Percentiles rank a stretch among this genome's conserved stretches.
These are phyloP conservation scores for Microthlaspi erraticum DNA, from an alignment of 345 rosid species.

Conservation along the genomic window DNA sequence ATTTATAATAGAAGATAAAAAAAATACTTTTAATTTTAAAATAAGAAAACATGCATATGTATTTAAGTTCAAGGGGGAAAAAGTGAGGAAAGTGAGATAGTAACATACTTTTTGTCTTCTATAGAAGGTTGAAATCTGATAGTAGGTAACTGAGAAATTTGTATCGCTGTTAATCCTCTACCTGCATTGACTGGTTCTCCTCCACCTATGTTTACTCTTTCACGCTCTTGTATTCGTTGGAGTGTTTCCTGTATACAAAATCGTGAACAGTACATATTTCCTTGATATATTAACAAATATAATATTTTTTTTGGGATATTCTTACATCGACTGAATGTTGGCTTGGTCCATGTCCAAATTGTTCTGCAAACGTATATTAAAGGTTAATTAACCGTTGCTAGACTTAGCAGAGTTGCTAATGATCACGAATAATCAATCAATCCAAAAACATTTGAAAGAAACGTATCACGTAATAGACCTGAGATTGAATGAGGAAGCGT, in stretches of 20 bases:
- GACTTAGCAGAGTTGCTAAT: neutral
- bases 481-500: neutral
- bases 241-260: neutral
- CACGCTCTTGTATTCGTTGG: neutral
- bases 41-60: neutral
- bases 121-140: constrained; percentile 28
- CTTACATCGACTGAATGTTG: constrained; percentile 8
- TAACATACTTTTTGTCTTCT: constrained; percentile 32
- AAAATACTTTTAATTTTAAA: neutral
- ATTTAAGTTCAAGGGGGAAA: neutral
- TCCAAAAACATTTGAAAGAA: neutral
- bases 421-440: neutral
- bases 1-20: neutral
- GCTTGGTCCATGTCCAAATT: neutral
- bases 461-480: neutral
- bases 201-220: neutral
- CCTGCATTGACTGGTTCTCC: neutral
- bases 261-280: too few species aligned
- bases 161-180: constrained; percentile 19
- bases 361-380: constrained; percentile 16
- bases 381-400: neutral
- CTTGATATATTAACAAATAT: too few species aligned
- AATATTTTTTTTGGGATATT: neutral
- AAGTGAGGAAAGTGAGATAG: neutral
- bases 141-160: constrained; percentile 19